Percentiles rank a stretch among this genome's conserved stretches.
Evolutionary conservation across 1,284 basidiomycete genomes (phyloP).

Genomic region (Porodaedalea pini): DNA sequence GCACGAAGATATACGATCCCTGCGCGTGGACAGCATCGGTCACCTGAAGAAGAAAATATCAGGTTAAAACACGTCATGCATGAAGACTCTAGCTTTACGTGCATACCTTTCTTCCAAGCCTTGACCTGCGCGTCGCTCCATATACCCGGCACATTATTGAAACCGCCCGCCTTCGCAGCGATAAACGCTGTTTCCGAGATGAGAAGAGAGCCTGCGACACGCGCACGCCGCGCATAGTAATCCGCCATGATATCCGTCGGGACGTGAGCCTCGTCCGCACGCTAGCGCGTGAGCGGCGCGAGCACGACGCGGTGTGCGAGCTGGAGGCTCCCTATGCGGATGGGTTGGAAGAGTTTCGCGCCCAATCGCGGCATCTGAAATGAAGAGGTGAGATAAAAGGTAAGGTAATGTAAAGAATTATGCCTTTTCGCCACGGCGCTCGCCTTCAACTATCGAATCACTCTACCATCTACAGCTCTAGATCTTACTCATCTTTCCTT

Average conservation of each 20-base stretch:
- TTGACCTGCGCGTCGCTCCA: slow-evolving; percentile 29
- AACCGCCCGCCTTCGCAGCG: slow-evolving; percentile 22
- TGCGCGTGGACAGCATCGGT: slow-evolving; percentile 41
- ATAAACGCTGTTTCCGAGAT: slow-evolving; percentile 34
- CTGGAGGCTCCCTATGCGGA: slow-evolving; percentile 29
- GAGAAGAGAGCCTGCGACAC: slow-evolving; percentile 28
- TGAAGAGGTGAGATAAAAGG: slow-evolving; percentile 9
- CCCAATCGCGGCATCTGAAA: slow-evolving; percentile 27
- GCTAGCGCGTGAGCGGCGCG: slow-evolving; percentile 34
- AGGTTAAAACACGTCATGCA: neutral
- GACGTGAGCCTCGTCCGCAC: slow-evolving; percentile 26
- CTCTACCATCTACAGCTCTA: too few species aligned
- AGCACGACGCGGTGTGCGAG: slow-evolving; percentile 29
- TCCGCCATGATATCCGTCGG: slow-evolving; percentile 30
- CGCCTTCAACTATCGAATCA: too few species aligned
- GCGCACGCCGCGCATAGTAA: too few species aligned
- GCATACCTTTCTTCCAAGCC: slow-evolving; percentile 30
- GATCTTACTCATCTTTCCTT: too few species aligned
- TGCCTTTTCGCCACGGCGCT: too few species aligned
- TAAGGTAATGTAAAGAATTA: neutral
- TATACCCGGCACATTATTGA: slow-evolving; percentile 25
- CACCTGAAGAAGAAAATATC: slow-evolving; percentile 22
- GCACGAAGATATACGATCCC: slow-evolving; percentile 42
- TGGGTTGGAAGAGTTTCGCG: slow-evolving; percentile 28
- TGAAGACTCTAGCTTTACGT: slow-evolving; percentile 18